These are phyloP conservation scores for Thelonectria discophora DNA, from an alignment of 2,329 filamentous ascomycete species.

Conservation along the genomic window DNA sequence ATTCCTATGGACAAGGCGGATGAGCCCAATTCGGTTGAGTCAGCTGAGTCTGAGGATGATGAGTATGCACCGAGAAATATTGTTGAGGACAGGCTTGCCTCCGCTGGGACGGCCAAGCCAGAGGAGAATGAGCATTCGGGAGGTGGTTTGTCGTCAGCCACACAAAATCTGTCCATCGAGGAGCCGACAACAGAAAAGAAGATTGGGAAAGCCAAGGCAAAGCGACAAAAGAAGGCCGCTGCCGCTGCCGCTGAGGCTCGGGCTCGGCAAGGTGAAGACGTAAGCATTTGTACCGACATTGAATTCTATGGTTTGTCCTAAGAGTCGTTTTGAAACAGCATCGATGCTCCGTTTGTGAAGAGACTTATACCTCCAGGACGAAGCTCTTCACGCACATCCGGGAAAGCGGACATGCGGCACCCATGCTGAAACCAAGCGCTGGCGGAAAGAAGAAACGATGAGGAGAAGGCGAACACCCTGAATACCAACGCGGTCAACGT, in stretches of 20 bases:
- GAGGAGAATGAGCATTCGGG: neutral
- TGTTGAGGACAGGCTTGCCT: conserved; percentile 53
- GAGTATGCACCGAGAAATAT: conserved; percentile 59
- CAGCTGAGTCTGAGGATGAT: conserved; percentile 42
- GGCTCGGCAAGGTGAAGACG: conserved; percentile 45
- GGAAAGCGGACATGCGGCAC: conserved; percentile 70
- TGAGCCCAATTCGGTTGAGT: conserved; percentile 18
- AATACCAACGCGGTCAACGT: neutral
- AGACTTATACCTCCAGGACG: conserved; percentile 67
- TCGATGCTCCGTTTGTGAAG: conserved; percentile 56
- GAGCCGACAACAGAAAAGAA: conserved; percentile 48
- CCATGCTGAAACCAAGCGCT: conserved; percentile 41
- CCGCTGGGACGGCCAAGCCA: conserved; percentile 15
- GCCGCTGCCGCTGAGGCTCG: conserved; percentile 53
- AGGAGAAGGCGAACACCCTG: conserved; percentile 4
- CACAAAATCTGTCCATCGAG: conserved; percentile 41
- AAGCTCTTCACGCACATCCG: conserved; percentile 79
- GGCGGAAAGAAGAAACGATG: conserved; percentile 50
- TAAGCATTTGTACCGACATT: conserved; percentile 41
- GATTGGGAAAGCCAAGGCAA: conserved; percentile 60
- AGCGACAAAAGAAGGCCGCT: conserved; percentile 59
- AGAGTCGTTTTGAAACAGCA: conserved; percentile 44
- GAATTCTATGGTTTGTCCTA: neutral
- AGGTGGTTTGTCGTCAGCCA: conserved; percentile 25
- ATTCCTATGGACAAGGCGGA: neutral